Conservation (phyloP, 2,329 filamentous ascomycete species). For the Gyromitra esculenta region DNA sequence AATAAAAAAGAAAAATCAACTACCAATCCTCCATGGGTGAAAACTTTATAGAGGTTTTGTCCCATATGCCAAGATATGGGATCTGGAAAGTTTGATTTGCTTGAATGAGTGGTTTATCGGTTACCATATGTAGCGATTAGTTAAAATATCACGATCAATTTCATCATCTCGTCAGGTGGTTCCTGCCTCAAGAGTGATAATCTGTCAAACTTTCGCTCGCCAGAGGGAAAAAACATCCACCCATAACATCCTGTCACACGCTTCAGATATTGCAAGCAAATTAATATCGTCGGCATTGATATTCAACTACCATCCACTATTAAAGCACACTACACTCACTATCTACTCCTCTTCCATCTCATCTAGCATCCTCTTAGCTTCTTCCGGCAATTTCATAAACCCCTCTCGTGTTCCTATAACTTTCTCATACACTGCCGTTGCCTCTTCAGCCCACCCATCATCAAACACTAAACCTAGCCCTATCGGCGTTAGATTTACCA, state of each 20-base stretch:
- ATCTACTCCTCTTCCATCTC: constrained; percentile 43
- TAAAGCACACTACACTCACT: neutral
- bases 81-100: no score
- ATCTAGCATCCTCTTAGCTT: constrained; percentile 33
- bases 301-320: neutral
- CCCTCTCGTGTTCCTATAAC: constrained; percentile 47
- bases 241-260: neutral
- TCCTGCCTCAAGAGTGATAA: no score
- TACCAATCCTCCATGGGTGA: no score
- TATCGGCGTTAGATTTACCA: constrained; percentile 24
- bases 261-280: neutral
- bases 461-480: constrained; percentile 45
- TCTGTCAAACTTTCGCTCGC: no score
- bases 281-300: neutral
- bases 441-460: constrained; percentile 44
- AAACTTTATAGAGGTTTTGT: no score
- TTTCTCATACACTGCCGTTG: constrained; percentile 35
- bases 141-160: no score
- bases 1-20: no score
- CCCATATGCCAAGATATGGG: no score
- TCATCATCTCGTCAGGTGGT: no score
- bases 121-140: no score
- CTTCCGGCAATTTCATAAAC: constrained; percentile 50
- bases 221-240: neutral
- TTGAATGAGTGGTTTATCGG: no score